A percentile compares a stretch with the other conserved stretches of the same genome.
Conservation (phyloP, 805 yeast genomes). For the Candida maris region DNA sequence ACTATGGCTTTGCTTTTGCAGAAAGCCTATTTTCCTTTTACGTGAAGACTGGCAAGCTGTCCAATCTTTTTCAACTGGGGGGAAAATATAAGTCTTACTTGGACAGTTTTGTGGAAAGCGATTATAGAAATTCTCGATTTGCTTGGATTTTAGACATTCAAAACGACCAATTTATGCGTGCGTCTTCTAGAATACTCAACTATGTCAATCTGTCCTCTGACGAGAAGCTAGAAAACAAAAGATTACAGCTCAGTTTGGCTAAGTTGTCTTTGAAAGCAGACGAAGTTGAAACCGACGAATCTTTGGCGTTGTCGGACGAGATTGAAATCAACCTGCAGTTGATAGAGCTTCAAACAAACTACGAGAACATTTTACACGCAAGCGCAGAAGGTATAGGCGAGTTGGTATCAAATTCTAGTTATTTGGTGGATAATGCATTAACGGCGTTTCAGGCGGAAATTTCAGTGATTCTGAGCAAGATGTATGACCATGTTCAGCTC, state of each 20-base stretch:
- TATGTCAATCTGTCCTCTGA: conserved; percentile 38
- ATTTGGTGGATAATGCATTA: conserved; percentile 20
- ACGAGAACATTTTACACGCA: conserved; percentile 28
- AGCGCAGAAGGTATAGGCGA: conserved; percentile 22
- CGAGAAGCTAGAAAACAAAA: conserved; percentile 44
- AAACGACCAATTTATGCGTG: conserved; percentile 46
- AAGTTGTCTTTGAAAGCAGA: conserved; percentile 59
- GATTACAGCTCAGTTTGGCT: conserved; percentile 64
- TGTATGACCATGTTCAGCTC: conserved; percentile 39
- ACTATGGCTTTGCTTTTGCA: conserved; percentile 70
- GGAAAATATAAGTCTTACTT: conserved; percentile 48
- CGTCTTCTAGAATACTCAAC: conserved; percentile 44
- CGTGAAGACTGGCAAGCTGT: conserved; percentile 48
- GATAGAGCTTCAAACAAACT: conserved; percentile 25
- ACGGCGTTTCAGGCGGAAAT: conserved; percentile 11
- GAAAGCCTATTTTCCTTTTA: conserved; percentile 56
- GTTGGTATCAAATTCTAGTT: conserved; percentile 20
- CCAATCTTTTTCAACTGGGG: conserved; percentile 53
- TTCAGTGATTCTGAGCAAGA: conserved; percentile 23
- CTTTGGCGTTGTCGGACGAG: conserved; percentile 32
- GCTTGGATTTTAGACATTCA: conserved; percentile 72
- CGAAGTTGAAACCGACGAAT: conserved; percentile 16
- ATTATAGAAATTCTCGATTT: conserved; percentile 44
- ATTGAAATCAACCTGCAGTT: conserved; percentile 42
- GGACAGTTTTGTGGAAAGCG: conserved; percentile 47